These are phyloP conservation scores for Aspergillus bridgeri DNA, from an alignment of 495 filamentous ascomycete species.

Conservation along the genomic window DNA sequence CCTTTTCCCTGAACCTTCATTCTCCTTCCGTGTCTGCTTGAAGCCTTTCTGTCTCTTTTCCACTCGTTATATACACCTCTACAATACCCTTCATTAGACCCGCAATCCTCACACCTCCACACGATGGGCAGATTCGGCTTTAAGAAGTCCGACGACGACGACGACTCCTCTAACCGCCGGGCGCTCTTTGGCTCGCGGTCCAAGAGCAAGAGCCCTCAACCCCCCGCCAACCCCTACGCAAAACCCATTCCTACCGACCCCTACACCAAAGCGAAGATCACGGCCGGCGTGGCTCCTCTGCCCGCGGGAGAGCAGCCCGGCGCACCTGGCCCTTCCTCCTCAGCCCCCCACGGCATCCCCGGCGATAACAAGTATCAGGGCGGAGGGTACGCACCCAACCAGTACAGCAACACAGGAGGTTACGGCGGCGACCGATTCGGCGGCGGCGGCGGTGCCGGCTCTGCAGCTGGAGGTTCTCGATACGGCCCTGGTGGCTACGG, in stretches of 20 bases:
- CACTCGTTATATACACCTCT: conserved; percentile 7
- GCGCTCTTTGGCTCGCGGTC: conserved; percentile 56
- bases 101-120: conserved; percentile 11
- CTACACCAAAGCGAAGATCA: conserved; percentile 59
- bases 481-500: conserved; percentile 71
- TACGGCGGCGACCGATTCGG: conserved; percentile 66
- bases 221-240: conserved; percentile 63
- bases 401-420: conserved; percentile 59
- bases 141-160: conserved; percentile 61
- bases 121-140: conserved; percentile 55
- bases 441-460: conserved; percentile 27
- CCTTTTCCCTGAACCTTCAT: conserved; percentile 14
- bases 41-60: conserved; percentile 6
- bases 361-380: conserved; percentile 47
- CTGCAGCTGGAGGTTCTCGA: conserved; percentile 35
- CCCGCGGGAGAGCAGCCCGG: conserved; percentile 19
- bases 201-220: conserved; percentile 58
- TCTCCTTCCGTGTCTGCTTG: neutral
- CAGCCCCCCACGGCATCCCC: conserved; percentile 32
- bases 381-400: conserved; percentile 59
- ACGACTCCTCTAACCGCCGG: conserved; percentile 55
- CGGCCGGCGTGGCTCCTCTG: conserved; percentile 38
- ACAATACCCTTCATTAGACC: conserved; percentile 12
- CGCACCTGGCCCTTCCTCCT: conserved; percentile 23
- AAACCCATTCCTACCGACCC: conserved; percentile 57